Evolutionary conservation across 139 green algal species (phyloP).

Genomic region (Chlamydomonas sp.): DNA sequence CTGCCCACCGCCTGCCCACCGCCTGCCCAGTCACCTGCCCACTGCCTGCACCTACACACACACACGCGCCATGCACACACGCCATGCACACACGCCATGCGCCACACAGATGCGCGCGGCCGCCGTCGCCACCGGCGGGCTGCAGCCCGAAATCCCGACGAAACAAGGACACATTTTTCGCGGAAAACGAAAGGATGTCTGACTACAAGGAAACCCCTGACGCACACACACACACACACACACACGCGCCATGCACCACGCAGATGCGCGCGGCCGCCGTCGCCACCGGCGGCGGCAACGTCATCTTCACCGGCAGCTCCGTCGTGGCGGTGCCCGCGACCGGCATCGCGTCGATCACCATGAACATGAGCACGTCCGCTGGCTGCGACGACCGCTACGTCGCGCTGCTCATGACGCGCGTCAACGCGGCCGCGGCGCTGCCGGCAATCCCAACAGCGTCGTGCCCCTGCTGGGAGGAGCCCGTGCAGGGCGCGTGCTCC

Average conservation of each 20-base stretch:
- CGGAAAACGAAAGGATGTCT: too few species aligned
- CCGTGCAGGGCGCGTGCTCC: neutral
- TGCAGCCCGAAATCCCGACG: too few species aligned
- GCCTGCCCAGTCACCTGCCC: too few species aligned
- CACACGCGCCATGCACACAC: too few species aligned
- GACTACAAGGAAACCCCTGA: too few species aligned
- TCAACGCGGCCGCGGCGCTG: neutral
- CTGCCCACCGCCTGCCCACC: too few species aligned
- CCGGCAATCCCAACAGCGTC: conserved; percentile 3
- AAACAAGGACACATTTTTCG: too few species aligned
- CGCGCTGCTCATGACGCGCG: neutral
- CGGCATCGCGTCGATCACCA: neutral
- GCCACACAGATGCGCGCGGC: neutral
- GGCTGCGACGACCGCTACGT: conserved; percentile 16
- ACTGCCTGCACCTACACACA: too few species aligned
- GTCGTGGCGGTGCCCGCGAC: conserved; percentile 8
- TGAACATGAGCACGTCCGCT: neutral
- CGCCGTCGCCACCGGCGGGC: neutral
- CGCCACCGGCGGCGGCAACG: neutral
- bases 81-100: too few species aligned
- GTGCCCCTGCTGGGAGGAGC: conserved; percentile 23
- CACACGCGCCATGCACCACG: too few species aligned
- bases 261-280: neutral
- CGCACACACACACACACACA: too few species aligned
- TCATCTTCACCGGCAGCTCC: neutral